phyloP scores from a whole-genome alignment of 768 basidiomycete species.

The Phanerodontia chrysosporium region DNA sequence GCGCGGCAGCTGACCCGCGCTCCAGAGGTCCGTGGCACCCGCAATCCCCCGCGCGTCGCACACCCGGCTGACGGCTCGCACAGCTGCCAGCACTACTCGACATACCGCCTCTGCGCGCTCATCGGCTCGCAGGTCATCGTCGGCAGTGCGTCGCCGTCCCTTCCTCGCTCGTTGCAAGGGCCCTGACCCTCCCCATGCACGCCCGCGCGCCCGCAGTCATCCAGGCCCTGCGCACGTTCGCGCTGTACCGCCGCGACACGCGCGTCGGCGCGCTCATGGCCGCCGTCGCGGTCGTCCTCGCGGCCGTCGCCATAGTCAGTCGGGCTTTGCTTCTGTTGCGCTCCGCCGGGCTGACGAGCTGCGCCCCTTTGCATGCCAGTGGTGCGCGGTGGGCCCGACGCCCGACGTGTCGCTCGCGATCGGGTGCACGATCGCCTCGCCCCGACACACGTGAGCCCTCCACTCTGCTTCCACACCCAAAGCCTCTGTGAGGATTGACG shows the following conservation, averaged over 20 bases:
- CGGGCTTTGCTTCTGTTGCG: neutral
- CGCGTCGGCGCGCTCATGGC: constrained; percentile 35
- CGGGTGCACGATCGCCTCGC: constrained; percentile 19
- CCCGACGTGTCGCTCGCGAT: constrained; percentile 8
- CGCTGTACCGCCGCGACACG: constrained; percentile 42
- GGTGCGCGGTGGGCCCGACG: constrained; percentile 37
- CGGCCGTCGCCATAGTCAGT: constrained; percentile 20
- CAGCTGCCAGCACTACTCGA: constrained; percentile 38
- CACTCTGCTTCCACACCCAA: neutral
- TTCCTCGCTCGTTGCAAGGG: neutral
- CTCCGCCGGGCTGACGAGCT: neutral
- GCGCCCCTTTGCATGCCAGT: constrained; percentile 27
- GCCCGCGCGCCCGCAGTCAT: constrained; percentile 29
- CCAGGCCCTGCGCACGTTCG: constrained; percentile 44
- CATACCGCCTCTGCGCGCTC: constrained; percentile 39
- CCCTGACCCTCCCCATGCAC: too few species aligned
- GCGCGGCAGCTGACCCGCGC: too few species aligned
- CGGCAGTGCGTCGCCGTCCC: constrained; percentile 32
- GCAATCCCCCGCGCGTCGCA: neutral
- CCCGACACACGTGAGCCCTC: constrained; percentile 21
- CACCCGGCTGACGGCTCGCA: too few species aligned
- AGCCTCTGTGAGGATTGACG: too few species aligned
- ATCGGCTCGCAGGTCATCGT: constrained; percentile 43
- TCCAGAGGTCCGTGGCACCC: neutral
- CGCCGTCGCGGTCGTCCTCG: constrained; percentile 28